Conservation (phyloP, 805 yeast genomes). For the Millerago galiae region DNA sequence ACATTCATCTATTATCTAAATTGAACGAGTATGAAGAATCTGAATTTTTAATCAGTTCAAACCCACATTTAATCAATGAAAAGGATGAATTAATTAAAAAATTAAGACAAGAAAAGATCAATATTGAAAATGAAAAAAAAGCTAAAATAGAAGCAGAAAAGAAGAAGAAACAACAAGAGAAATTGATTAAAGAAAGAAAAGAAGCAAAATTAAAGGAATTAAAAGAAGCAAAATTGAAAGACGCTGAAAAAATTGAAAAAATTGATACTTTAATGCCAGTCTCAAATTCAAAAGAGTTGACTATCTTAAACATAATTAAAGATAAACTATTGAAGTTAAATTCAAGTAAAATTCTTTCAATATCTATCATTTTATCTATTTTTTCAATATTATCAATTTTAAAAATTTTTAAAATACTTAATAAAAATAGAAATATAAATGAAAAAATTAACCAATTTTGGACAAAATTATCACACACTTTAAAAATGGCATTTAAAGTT, state of each 20-base stretch:
- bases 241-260: background rate
- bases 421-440: slow-evolving; percentile 11
- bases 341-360: slow-evolving; percentile 1
- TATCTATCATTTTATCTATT: slow-evolving; percentile 12
- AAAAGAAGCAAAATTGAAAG: background rate
- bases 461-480: slow-evolving; percentile 12
- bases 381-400: slow-evolving; percentile 11
- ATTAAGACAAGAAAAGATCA: slow-evolving; percentile 7
- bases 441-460: slow-evolving; percentile 7
- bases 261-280: background rate
- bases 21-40: slow-evolving; percentile 17
- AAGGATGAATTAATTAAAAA: slow-evolving; percentile 11
- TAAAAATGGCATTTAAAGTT: slow-evolving; percentile 23
- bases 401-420: slow-evolving; percentile 7
- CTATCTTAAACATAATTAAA: slow-evolving; percentile 15
- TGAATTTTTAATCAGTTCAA: slow-evolving; percentile 16
- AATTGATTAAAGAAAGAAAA: slow-evolving; percentile 8
- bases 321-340: slow-evolving; percentile 7
- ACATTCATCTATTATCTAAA: slow-evolving; percentile 16
- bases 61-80: slow-evolving; percentile 13
- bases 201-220: slow-evolving; percentile 12
- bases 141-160: slow-evolving; percentile 8
- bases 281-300: background rate
- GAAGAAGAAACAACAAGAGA: slow-evolving; percentile 7
- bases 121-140: slow-evolving; percentile 10